Evolutionary conservation across 2,329 filamentous ascomycete species (phyloP), one percentile per base, ranked within the genome.

Genomic region (Aureobasidium sp.): DNA sequence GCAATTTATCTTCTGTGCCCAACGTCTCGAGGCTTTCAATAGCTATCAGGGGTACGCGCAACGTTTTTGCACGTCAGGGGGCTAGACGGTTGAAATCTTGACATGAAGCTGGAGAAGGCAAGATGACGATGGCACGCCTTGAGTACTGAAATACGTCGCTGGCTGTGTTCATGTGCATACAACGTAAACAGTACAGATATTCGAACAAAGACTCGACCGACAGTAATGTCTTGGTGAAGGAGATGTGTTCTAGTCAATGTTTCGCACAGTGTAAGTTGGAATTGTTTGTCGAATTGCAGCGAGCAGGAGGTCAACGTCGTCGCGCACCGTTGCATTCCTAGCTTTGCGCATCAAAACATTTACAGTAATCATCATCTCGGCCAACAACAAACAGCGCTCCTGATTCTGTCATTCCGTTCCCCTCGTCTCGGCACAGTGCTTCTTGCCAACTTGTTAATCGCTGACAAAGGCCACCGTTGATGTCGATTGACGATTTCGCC

Each of bases 261-360:
- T 27, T 44, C 23, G 17, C 39, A 34, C n/a, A 29, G 32, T 39
- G 42, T 59, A 59, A 44, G 55, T 48, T 20, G 13, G 42, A 48
- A 26, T 32, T 58, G 55, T 39, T 37, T 37, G 55, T 58, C 53
- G 55, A 58, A 58, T 48, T 57, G 53, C 53, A 34, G 53, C 41
- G 53, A 58, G 55, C 41, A 58, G 55, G 55, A 58, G 47, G 47
- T 61, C 37, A 48, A 48, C 47, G 42, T 53, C 60, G 60, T 62
- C 26, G 50, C 51, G 60, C 60, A 48, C 60, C 60, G 60, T 62
- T 62, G 60, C 60, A 62, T 62, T 62, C 60, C 60, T 62, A 62
- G 60, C 60, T 56, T 32, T 56, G 32, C 48, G 32, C 29, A 55
- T 39, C 48, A 55, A 62, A 62, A 62, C 60, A 62, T 53, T 42